These are phyloP conservation scores for Rhexocercosporidium sp. DNA, from an alignment of 2,329 filamentous ascomycete species.

Conservation along the genomic window DNA sequence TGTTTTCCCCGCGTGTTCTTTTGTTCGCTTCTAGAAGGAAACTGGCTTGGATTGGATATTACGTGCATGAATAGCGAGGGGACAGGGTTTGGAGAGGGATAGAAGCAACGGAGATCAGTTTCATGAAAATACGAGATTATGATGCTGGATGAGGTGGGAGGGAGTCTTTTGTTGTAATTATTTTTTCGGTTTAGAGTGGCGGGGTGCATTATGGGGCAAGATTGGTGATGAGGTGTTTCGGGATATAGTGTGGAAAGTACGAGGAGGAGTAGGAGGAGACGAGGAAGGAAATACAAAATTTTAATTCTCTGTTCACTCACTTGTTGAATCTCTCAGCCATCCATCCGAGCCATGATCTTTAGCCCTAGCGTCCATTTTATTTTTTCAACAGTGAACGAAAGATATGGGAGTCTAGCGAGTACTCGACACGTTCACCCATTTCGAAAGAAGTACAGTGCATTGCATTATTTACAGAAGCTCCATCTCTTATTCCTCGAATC, in stretches of 20 bases:
- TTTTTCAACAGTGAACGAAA: too few relatives aligned
- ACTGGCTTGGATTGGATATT: background rate
- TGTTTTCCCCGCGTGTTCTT: background rate
- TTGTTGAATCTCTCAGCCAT: too few relatives aligned
- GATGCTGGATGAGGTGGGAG: background rate
- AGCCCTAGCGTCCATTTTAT: too few relatives aligned
- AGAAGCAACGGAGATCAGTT: background rate
- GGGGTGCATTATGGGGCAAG: background rate
- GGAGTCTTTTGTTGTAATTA: background rate
- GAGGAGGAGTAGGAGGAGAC: background rate
- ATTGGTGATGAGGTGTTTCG: background rate
- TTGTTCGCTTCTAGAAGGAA: conserved; percentile 2
- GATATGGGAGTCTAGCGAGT: too few relatives aligned
- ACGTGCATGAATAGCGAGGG: background rate
- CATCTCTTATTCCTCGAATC: too few relatives aligned
- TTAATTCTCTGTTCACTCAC: conserved; percentile 5
- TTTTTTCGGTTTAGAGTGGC: background rate
- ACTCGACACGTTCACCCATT: too few relatives aligned
- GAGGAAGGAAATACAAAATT: background rate
- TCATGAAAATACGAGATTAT: conserved; percentile 7
- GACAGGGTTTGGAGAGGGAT: background rate
- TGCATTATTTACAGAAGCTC: too few relatives aligned
- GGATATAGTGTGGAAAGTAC: background rate
- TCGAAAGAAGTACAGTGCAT: too few relatives aligned
- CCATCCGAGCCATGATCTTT: too few relatives aligned